Conservation (phyloP, 148 eudicot species). For the Drosera capensis region DNA sequence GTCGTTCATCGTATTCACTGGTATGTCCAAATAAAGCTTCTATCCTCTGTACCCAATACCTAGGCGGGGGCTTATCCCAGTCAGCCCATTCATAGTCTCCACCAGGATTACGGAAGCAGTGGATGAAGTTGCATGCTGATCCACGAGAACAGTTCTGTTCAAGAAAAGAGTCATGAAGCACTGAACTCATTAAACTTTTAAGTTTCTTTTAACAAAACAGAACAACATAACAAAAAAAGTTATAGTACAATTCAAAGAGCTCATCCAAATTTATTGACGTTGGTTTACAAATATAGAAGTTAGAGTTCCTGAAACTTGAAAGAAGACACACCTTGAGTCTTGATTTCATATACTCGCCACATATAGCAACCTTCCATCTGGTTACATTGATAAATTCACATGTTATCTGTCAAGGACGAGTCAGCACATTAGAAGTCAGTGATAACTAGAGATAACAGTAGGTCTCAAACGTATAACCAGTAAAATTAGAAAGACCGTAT, state of each 20-base stretch:
- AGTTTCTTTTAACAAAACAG: not conserved
- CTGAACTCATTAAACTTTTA: not conserved
- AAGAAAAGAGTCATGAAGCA: no score
- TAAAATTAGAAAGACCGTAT: not conserved
- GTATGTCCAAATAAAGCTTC: constrained; percentile 69
- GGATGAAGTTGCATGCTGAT: constrained; percentile 79
- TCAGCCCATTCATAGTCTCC: constrained; percentile 99
- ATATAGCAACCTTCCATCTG: constrained; percentile 86
- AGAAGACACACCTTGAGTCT: constrained; percentile 56
- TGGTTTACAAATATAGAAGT: not conserved
- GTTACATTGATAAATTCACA: constrained; percentile 76
- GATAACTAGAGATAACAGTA: not conserved
- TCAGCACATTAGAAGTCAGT: constrained; percentile 3
- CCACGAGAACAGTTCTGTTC: constrained; percentile 81
- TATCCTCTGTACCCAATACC: constrained; percentile 65
- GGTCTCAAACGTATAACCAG: not conserved
- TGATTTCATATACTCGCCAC: constrained; percentile 90
- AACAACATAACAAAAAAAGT: not conserved
- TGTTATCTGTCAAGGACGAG: constrained; percentile 27
- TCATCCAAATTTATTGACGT: not conserved
- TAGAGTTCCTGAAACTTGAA: constrained; percentile 1
- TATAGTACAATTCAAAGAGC: not conserved
- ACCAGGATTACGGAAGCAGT: constrained; percentile 88
- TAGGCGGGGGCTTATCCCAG: constrained; percentile 84
- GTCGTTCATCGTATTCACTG: constrained; percentile 19